A percentile compares a stretch with the other conserved stretches of the same genome.
Conservation (phyloP, 192 early-diverging fungal species). For the Paraglomus occultum region DNA sequence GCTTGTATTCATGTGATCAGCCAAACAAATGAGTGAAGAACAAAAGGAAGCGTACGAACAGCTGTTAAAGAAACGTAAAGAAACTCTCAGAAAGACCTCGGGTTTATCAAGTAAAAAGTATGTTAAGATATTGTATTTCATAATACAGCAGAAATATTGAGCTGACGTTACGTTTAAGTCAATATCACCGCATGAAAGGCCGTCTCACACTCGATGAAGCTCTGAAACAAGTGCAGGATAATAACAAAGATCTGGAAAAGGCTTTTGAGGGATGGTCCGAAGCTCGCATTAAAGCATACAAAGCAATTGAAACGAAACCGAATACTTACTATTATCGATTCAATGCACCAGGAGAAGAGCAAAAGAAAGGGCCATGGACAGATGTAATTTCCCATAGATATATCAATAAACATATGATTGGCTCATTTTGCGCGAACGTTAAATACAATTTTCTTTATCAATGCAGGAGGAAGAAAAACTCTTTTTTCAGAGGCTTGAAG, state of each 20-base stretch:
- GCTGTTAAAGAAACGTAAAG: slow-evolving; percentile 78
- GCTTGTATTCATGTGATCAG: slow-evolving; percentile 6
- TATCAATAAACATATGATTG: background rate
- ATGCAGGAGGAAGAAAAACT: slow-evolving; percentile 74
- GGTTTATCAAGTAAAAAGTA: slow-evolving; percentile 74
- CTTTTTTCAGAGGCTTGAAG: slow-evolving; percentile 80
- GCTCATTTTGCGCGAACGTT: background rate
- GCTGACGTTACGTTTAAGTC: slow-evolving; percentile 8
- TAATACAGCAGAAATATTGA: background rate
- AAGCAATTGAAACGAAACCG: slow-evolving; percentile 91
- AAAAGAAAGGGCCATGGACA: slow-evolving; percentile 90
- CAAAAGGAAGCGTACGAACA: slow-evolving; percentile 86
- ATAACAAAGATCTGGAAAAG: slow-evolving; percentile 72
- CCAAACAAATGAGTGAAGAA: slow-evolving; percentile 69
- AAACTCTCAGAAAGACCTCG: slow-evolving; percentile 77
- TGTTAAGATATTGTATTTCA: background rate
- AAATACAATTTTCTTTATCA: background rate
- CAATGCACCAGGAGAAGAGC: slow-evolving; percentile 95
- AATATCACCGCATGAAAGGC: slow-evolving; percentile 72
- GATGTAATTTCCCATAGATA: slow-evolving; percentile 38
- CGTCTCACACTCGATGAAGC: slow-evolving; percentile 86
- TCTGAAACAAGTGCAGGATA: slow-evolving; percentile 80
- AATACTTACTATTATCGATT: slow-evolving; percentile 99
- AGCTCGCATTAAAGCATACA: slow-evolving; percentile 90
- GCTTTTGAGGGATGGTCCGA: slow-evolving; percentile 96